Conservation (phyloP, 768 basidiomycete species). For the Calocybe cyanea region DNA sequence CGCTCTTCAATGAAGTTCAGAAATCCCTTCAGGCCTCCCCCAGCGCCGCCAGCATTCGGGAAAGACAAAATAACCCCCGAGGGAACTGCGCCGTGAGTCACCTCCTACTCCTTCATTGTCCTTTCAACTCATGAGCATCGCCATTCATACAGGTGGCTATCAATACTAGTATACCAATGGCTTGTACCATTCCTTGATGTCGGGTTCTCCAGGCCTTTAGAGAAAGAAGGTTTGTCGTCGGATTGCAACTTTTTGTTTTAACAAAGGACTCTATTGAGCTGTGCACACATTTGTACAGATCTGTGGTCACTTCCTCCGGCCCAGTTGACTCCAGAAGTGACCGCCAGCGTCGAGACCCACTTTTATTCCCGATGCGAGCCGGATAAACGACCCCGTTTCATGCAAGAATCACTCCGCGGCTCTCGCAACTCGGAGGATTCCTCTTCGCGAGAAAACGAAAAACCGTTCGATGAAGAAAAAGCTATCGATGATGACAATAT, state of each 20-base stretch:
- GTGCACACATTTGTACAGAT: constrained; percentile 31
- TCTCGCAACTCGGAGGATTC: neutral
- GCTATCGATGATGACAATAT: neutral
- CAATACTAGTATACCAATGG: constrained; percentile 50
- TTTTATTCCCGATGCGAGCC: constrained; percentile 51
- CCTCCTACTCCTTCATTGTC: neutral
- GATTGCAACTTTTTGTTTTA: no score
- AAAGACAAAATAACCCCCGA: constrained; percentile 44
- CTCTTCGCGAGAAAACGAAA: neutral
- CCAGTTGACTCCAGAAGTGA: constrained; percentile 33
- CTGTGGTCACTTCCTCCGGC: constrained; percentile 46
- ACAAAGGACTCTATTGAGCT: neutral
- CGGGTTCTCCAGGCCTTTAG: constrained; percentile 54
- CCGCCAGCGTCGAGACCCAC: constrained; percentile 38
- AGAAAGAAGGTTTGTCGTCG: constrained; percentile 45
- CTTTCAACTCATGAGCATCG: neutral
- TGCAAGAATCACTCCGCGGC: constrained; percentile 20
- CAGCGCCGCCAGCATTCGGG: constrained; percentile 50
- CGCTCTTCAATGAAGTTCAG: constrained; percentile 19
- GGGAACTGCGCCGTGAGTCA: constrained; percentile 29
- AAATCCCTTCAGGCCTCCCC: constrained; percentile 38
- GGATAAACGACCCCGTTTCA: constrained; percentile 36
- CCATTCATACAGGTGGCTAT: constrained; percentile 32
- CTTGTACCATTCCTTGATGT: constrained; percentile 50
- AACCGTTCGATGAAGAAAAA: constrained; percentile 14